Evolutionary conservation across 2,329 filamentous ascomycete species (phyloP), one percentile per base, ranked within the genome.

Genomic region (Fonsecaea erecta): DNA sequence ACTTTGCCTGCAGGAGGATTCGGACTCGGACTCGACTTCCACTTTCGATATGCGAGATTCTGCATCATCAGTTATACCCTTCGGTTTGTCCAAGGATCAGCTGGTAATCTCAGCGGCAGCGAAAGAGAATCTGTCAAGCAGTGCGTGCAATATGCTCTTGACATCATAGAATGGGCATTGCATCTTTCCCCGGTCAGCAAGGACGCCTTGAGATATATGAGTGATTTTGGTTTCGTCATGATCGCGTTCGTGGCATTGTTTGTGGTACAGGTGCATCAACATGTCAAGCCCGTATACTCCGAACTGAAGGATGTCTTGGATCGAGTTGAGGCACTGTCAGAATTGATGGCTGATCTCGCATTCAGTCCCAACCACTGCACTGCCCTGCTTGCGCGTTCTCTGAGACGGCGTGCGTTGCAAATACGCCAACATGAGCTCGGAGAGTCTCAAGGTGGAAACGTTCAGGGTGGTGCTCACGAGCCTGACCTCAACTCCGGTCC

Each of bases 151-250:
- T 30, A 52, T 11, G 48, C 48, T 30, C 26, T 30, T 14, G 48
- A 24, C 12, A 52, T 52, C 14, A 4, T 52, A 30, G 48, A 52
- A 16, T 52, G 48, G 48, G 21, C 48, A 14, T 52, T 52, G 48
- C 28, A 21, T 24, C 52, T 55, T 18, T 55, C 52, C 6, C 52
- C 52, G 6, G 28, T 55, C 18, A 35, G 52, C 52, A 55, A 55
- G 32, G 52, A 55, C 18, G 30, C 52, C 11, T 32, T 55, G 26
- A 28, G 52, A 18, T 55, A 55, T 24, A 55, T 55, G 52, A 55
- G 52, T 32, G 52, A 55, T 32, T 55, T 55, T 34, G 52, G 52
- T 9, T 55, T 55, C n/a, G 52, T 55, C 18, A 55, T 55, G 52
- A 55, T 55, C n/a, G 32, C 52, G 26, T 55, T 55, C 32, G 52